Base-by-base conservation (phyloP, 805 yeast genomes). In the Ogataea neopini region DNA sequence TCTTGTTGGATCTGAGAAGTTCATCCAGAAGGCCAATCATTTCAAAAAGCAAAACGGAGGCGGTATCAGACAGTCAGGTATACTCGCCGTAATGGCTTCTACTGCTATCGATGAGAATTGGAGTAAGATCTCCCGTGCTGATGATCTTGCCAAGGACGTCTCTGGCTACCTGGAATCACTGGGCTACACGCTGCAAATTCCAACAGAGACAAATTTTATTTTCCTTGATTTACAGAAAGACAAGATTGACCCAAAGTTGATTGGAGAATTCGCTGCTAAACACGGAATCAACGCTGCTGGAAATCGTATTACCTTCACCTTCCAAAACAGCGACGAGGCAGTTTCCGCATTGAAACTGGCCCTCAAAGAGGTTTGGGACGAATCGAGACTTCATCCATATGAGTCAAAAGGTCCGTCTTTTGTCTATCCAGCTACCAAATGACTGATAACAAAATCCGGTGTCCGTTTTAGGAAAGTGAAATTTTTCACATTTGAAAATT, bases 1-100 rank as follows among this genome's bases (percentile, higher is more conserved):
- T 4, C 73, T 91, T 37, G 96, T 89, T 33, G 94, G 96, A 33
- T 69, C 72, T 39, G 60, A 63, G 33, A 69, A 71, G 43, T 75
- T 82, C 57, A 83, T 89, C 52, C 69, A 73, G 57, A 83, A 80
- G 60, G 88, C 94, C 35, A 84, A 82, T 63, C 96, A 90, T 69
- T 86, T 90, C 72, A 85, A 87, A 57, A 91, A 91, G 61, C 97
- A 91, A 70, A 80, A 81, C 54, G 97, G 97, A 62, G 97, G 97
- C 57, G 97, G 97, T 54, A 81, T 91, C 42, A 77, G 97, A 64
- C 97, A 91, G 70, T 75, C 86, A 32, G 97, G 97, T 47, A 69
- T 88, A 68, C 74, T 91, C 59, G 73, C 92, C 5, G 74, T 80
- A 45, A 90, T 91, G 87, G 97, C 96, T 3, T 64, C 74, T n/a